Evolutionary conservation across 257 asterid genomes (phyloP), one percentile per base, ranked within the genome.

Genomic region (Plantago major): DNA sequence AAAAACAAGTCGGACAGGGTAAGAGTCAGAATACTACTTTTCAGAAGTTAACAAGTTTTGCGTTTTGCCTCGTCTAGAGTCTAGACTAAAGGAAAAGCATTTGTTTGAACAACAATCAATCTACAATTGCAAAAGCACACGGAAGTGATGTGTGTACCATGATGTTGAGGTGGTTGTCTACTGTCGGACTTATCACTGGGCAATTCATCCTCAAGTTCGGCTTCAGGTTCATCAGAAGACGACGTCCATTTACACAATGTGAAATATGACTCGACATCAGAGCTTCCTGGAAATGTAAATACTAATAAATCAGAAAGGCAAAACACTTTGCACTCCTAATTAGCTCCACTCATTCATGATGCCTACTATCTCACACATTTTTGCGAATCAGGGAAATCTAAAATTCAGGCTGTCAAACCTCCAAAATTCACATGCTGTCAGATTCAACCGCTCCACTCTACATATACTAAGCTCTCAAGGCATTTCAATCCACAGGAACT

Each of bases 221-320:
- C 66, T 67, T 76, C 78, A 47, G 78, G 74, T 69, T 72, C 81
- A 63, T 74, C 73, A 45, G 84, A 73, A 12, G 83, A 66, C 33
- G 83, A 66, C 33, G 73, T 78, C 97, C 97, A 87, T 74, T 82
- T 85, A 80, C 80, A 66, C 81, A 90, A 69, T 22, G 62, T 72
- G 76, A 90, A 81, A 67, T 28, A 79, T 0, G 86, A 80, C 58
- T 73, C 86, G 9, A 13, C 15, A 22, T 42, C 46, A 7, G 61
- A 55, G 15, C 66, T 79, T 65, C 60, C 96, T 75, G 71, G 44
- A 73, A 74, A 63, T 7, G 67, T 7, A 71, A 62, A 63, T 22
- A 50, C 19, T 17, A 73, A 57, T 52, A 15, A 57, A 14, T 22
- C 13, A n/a, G 7, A 16, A 40, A 2, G 9, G 1, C 47, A 6